These are phyloP conservation scores for Ceratobasidium sp. DNA, from an alignment of 1,284 basidiomycete genomes.

Conservation along the genomic window DNA sequence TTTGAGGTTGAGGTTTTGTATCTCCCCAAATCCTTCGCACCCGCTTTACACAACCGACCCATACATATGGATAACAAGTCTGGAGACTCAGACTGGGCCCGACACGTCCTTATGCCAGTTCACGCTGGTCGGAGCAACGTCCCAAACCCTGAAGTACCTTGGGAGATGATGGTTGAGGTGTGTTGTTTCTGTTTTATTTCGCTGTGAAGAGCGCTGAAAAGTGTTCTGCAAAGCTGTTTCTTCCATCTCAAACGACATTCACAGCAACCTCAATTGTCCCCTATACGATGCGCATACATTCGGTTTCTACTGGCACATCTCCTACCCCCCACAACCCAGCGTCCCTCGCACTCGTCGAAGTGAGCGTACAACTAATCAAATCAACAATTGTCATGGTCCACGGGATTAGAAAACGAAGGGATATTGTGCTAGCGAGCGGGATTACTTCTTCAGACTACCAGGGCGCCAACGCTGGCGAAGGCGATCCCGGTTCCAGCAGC, in stretches of 20 bases:
- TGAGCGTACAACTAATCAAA: slow-evolving; percentile 26
- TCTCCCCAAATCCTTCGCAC: slow-evolving; percentile 36
- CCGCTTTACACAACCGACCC: slow-evolving; percentile 13
- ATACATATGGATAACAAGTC: slow-evolving; percentile 23
- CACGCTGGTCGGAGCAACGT: slow-evolving; percentile 15
- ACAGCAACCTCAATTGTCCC: slow-evolving; percentile 23
- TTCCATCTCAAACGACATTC: slow-evolving; percentile 18
- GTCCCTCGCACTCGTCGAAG: slow-evolving; percentile 35
- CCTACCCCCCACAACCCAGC: slow-evolving; percentile 12
- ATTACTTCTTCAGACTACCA: slow-evolving; percentile 23
- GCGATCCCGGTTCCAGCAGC: slow-evolving; percentile 20
- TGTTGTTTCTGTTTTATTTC: neutral
- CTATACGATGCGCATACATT: slow-evolving; percentile 41
- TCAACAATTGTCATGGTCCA: slow-evolving; percentile 26
- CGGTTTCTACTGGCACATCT: slow-evolving; percentile 10
- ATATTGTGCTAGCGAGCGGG: slow-evolving; percentile 21
- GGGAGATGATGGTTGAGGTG: slow-evolving; percentile 27
- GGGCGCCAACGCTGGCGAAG: slow-evolving; percentile 10
- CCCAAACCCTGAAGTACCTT: neutral
- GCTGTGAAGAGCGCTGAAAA: neutral
- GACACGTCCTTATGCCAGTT: slow-evolving; percentile 23
- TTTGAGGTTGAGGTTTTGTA: slow-evolving; percentile 31
- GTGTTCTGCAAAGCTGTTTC: neutral
- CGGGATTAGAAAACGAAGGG: slow-evolving; percentile 29
- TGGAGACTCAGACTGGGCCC: slow-evolving; percentile 17